Conservation (phyloP, 2,329 filamentous ascomycete species). For the Phaeophleospora eucalypticola region DNA sequence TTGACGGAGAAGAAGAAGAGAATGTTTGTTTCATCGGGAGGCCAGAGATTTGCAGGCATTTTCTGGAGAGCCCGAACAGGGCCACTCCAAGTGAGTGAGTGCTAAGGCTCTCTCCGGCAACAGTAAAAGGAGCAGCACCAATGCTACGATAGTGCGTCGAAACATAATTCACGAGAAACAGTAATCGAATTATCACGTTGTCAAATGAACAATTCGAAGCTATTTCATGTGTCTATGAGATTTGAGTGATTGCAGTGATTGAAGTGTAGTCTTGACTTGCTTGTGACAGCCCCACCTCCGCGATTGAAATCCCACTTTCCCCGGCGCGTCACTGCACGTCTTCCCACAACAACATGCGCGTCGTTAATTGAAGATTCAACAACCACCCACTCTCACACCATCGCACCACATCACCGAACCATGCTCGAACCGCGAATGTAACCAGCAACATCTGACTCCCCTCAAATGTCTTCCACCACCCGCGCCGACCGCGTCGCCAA, state of each 20-base stretch:
- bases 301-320: neutral
- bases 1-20: neutral
- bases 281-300: constrained; percentile 4
- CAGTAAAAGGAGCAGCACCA: neutral
- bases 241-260: neutral
- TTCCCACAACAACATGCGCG: constrained; percentile 1
- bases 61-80: neutral
- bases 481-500: constrained; percentile 63
- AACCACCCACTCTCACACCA: neutral
- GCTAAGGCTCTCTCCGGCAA: neutral
- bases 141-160: constrained; percentile 7
- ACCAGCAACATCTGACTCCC: no score
- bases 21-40: neutral
- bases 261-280: neutral
- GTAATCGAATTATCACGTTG: neutral
- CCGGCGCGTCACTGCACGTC: constrained; percentile 1
- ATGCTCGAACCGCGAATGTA: neutral
- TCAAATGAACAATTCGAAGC: no score
- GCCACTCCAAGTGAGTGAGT: neutral
- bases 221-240: no score
- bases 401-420: constrained; percentile 1
- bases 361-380: neutral
- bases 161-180: neutral
- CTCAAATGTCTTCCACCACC: constrained; percentile 4
- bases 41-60: constrained; percentile 4